These are phyloP conservation scores for Cymodocea nodosa DNA, from an alignment of 116 monocot genomes.

Conservation along the genomic window DNA sequence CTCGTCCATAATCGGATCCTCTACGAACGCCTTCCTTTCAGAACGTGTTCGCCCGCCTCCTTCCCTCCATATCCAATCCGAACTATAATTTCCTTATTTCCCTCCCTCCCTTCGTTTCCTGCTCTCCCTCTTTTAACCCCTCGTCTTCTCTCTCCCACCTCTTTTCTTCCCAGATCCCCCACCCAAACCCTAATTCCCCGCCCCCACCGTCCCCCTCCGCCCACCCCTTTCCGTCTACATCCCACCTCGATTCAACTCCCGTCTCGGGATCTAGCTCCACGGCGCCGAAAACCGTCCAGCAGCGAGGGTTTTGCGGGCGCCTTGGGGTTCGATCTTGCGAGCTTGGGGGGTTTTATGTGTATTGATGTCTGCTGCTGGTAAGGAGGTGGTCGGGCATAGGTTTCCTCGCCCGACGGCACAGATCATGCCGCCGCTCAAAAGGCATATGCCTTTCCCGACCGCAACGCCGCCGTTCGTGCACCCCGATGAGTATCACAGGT, in stretches of 20 bases:
- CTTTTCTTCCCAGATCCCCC: slow-evolving; percentile 9
- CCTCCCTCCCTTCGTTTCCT: slow-evolving; percentile 36
- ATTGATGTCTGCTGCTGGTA: slow-evolving; percentile 25
- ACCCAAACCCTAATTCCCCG: slow-evolving; percentile 13
- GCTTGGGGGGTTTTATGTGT: background rate
- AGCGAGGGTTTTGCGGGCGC: background rate
- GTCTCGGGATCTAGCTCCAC: background rate
- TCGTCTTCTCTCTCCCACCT: slow-evolving; percentile 13
- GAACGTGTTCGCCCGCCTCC: too few species aligned
- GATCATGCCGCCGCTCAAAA: slow-evolving; percentile 31
- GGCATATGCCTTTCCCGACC: slow-evolving; percentile 32
- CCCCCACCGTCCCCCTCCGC: background rate
- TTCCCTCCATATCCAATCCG: slow-evolving; percentile 21
- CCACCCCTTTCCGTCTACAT: background rate
- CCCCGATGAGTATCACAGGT: slow-evolving; percentile 42
- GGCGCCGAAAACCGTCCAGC: background rate
- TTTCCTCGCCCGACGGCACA: slow-evolving; percentile 17
- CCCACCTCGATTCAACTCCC: background rate
- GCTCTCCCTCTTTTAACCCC: slow-evolving; percentile 22
- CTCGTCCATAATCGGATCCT: too few species aligned
- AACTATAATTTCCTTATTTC: slow-evolving; percentile 30
- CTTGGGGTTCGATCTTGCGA: background rate
- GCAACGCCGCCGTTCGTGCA: slow-evolving; percentile 27
- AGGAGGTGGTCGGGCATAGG: slow-evolving; percentile 11
- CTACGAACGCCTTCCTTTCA: too few species aligned